A percentile compares a stretch with the other conserved stretches of the same genome.
These are phyloP conservation scores for Rhizopogon rudus DNA, from an alignment of 768 basidiomycete species.

Conservation along the genomic window DNA sequence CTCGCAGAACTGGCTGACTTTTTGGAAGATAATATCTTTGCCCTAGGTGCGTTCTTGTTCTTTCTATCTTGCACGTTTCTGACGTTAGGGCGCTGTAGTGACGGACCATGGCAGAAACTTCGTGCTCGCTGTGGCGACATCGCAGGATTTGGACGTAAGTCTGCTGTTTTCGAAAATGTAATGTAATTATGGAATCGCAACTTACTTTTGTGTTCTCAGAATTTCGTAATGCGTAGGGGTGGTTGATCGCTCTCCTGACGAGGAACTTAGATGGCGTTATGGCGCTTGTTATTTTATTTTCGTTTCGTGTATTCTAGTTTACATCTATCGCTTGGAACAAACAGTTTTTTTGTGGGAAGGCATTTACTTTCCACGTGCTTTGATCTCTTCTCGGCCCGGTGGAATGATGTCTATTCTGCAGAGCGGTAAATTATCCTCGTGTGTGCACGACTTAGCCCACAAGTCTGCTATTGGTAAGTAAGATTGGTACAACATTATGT, in stretches of 20 bases:
- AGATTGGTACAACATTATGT: no score
- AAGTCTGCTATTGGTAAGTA: no score
- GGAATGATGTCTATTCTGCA: no score
- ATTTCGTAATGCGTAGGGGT: neutral
- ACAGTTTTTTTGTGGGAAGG: no score
- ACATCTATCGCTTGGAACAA: neutral
- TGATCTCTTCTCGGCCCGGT: no score
- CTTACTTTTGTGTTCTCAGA: neutral
- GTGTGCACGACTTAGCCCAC: no score
- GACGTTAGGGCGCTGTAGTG: slow-evolving; percentile 40
- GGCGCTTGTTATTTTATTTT: neutral
- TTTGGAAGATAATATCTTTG: slow-evolving; percentile 66
- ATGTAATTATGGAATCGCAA: no score
- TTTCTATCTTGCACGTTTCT: neutral
- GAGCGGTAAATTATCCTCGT: no score
- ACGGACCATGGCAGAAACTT: slow-evolving; percentile 82
- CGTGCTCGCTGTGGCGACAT: slow-evolving; percentile 75
- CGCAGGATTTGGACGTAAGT: slow-evolving; percentile 59
- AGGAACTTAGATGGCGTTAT: neutral
- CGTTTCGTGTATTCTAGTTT: neutral
- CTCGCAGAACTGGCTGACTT: slow-evolving; percentile 81
- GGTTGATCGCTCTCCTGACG: neutral
- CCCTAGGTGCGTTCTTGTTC: slow-evolving; percentile 50
- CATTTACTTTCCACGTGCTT: no score
- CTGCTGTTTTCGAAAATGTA: no score